Evolutionary conservation across 345 rosid genomes (phyloP).

Genomic region (Eucalyptus polyanthemos): DNA sequence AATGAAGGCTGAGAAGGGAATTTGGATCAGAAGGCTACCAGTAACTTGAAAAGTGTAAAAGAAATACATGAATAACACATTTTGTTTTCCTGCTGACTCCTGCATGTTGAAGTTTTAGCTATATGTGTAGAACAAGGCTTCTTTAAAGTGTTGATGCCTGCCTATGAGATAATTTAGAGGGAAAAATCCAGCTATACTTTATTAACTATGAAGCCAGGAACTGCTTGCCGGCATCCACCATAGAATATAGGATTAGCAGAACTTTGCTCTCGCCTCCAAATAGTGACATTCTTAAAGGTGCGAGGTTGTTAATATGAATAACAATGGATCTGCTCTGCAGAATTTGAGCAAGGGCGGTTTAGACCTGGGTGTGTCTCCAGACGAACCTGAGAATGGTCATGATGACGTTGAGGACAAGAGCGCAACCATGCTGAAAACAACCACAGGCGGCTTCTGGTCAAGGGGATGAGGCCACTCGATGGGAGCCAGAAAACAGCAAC

Average conservation of each 20-base stretch:
- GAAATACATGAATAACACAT: no score
- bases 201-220: background rate
- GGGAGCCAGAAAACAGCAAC: background rate
- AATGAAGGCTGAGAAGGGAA: background rate
- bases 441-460: background rate
- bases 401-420: background rate
- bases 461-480: background rate
- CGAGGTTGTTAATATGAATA: background rate
- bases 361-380: conserved; percentile 48
- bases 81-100: background rate
- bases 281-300: background rate
- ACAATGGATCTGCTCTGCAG: conserved; percentile 16
- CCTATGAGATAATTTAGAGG: background rate
- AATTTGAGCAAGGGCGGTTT: conserved; percentile 23
- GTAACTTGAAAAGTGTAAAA: background rate
- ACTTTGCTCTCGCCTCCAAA: background rate
- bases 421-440: background rate
- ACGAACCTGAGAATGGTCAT: conserved; percentile 16
- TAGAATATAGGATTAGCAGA: background rate
- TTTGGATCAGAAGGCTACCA: background rate
- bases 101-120: background rate
- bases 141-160: background rate
- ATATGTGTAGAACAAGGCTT: background rate
- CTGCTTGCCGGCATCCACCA: background rate
- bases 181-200: background rate